Evolutionary conservation across 2,329 filamentous ascomycete genomes (phyloP).

Genomic region (Nigrospora oryzae): DNA sequence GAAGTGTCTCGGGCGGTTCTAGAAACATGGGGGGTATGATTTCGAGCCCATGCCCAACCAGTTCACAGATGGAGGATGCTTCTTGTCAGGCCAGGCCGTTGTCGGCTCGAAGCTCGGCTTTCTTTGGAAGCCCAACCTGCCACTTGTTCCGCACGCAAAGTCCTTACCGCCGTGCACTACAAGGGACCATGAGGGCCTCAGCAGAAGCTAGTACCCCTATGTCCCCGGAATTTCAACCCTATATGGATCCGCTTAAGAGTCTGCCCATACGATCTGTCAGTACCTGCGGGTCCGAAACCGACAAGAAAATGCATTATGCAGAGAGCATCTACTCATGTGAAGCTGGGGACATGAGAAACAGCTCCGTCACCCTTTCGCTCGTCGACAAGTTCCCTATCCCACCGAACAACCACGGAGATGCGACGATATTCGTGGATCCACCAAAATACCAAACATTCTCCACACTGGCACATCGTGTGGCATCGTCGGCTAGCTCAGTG

Average conservation of each 20-base stretch:
- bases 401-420: constrained; percentile 19
- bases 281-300: constrained; percentile 27
- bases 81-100: constrained; percentile 16
- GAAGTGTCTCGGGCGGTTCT: too few species aligned
- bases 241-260: constrained; percentile 31
- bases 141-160: constrained; percentile 46
- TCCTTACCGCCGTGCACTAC: constrained; percentile 45
- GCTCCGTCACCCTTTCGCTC: constrained; percentile 3
- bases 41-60: constrained; percentile 11
- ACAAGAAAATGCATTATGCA: constrained; percentile 27
- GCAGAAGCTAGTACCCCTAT: constrained; percentile 14
- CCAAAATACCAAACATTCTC: constrained; percentile 16
- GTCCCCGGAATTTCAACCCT: constrained; percentile 23
- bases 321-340: constrained; percentile 42
- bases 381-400: constrained; percentile 9
- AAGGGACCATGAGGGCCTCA: constrained; percentile 32
- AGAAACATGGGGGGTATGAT: too few species aligned
- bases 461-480: constrained; percentile 15
- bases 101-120: constrained; percentile 35
- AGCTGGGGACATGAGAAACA: constrained; percentile 9
- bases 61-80: constrained; percentile 6
- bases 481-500: constrained; percentile 23
- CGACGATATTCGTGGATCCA: constrained; percentile 23
- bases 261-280: constrained; percentile 31
- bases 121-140: constrained; percentile 42